These are phyloP conservation scores for Corylus heterophylla DNA, from an alignment of 306 rosid genomes.

Conservation along the genomic window DNA sequence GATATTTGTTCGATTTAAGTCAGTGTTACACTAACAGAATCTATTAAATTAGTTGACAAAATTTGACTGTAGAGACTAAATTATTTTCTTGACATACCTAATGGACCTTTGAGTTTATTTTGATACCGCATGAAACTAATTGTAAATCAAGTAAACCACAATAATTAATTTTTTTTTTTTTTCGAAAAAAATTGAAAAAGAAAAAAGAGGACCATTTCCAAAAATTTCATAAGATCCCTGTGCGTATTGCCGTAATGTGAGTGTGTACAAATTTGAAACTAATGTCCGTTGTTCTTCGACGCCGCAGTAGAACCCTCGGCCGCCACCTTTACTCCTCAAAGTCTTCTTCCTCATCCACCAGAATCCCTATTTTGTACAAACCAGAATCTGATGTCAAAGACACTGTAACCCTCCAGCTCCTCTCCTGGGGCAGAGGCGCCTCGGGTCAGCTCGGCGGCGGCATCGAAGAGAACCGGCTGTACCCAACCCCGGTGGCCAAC, in stretches of 20 bases:
- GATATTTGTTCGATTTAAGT: too few relatives aligned
- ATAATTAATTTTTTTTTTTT: too few relatives aligned
- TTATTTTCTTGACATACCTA: too few relatives aligned
- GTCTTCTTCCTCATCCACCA: slow-evolving; percentile 36
- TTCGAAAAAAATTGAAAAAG: too few relatives aligned
- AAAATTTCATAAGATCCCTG: background rate
- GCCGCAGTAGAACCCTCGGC: slow-evolving; percentile 33
- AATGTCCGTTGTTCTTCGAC: slow-evolving; percentile 14
- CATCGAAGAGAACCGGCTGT: slow-evolving; percentile 76
- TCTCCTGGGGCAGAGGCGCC: slow-evolving; percentile 94
- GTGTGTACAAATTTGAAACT: background rate
- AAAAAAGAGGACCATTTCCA: too few relatives aligned
- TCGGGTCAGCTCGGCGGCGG: slow-evolving; percentile 99
- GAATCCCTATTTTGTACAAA: slow-evolving; percentile 59
- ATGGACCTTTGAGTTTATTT: too few relatives aligned
- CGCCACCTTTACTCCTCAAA: slow-evolving; percentile 30
- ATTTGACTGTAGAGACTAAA: too few relatives aligned
- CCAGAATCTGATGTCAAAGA: slow-evolving; percentile 30
- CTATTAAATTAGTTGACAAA: too few relatives aligned
- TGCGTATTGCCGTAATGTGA: background rate
- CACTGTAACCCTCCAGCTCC: slow-evolving; percentile 53
- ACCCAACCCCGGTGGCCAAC: slow-evolving; percentile 80
- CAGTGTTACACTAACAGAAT: too few relatives aligned
- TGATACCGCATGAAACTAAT: too few relatives aligned
- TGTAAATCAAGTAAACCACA: too few relatives aligned